Percentiles rank a stretch among this genome's conserved stretches.
These are phyloP conservation scores for Nannochloropsis salina DNA, from an alignment of 108 stramenopile genomes.

Conservation along the genomic window DNA sequence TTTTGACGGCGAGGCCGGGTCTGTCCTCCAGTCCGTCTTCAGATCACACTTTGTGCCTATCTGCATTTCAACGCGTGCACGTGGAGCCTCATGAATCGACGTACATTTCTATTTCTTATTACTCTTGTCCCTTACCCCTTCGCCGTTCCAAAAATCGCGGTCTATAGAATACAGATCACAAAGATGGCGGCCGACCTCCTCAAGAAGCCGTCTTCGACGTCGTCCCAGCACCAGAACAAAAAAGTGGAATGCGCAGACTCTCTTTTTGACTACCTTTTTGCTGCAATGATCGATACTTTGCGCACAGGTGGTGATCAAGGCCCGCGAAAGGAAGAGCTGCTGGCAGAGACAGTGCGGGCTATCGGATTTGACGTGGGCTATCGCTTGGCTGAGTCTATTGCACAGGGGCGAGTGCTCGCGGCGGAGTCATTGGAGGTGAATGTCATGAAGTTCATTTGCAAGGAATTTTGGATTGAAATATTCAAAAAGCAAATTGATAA, in stretches of 20 bases:
- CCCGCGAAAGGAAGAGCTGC: neutral
- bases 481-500: slow-evolving; percentile 56
- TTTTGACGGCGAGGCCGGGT: no score
- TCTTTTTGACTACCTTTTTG: slow-evolving; percentile 20
- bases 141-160: no score
- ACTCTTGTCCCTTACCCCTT: no score
- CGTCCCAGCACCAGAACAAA: neutral
- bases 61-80: no score
- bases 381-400: slow-evolving; percentile 39
- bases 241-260: slow-evolving; percentile 12
- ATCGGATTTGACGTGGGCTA: slow-evolving; percentile 49
- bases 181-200: slow-evolving; percentile 16
- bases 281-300: neutral
- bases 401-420: slow-evolving; percentile 40
- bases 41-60: no score
- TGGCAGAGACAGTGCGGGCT: slow-evolving; percentile 17
- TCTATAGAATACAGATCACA: no score
- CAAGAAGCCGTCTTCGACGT: neutral
- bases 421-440: slow-evolving; percentile 51
- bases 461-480: slow-evolving; percentile 57
- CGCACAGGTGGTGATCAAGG: neutral
- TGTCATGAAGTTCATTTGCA: slow-evolving; percentile 56
- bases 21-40: no score
- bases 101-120: no score
- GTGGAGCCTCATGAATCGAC: no score